Percentiles rank a stretch among this genome's conserved stretches.
Conservation (phyloP, 2,329 filamentous ascomycete genomes). For the Pseudogymnoascus sp. region DNA sequence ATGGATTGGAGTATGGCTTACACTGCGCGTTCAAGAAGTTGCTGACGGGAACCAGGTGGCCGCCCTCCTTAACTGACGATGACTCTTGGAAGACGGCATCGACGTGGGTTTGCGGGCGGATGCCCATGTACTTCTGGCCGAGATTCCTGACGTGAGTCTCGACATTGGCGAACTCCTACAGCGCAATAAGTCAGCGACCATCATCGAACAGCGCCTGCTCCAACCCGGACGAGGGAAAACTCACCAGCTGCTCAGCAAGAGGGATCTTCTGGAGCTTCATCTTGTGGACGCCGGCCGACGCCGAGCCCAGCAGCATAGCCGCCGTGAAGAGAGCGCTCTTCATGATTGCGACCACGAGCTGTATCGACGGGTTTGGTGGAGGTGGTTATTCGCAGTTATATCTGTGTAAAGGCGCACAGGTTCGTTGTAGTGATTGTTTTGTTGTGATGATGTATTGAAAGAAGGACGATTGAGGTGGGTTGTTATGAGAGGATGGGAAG, state of each 20-base stretch:
- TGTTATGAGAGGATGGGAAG: not conserved
- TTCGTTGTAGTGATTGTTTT: not conserved
- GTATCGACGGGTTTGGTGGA: not conserved
- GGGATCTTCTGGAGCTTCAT: slow-evolving; percentile 97
- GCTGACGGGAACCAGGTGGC: slow-evolving; percentile 78
- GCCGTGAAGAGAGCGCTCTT: slow-evolving; percentile 77
- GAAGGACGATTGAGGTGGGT: not conserved
- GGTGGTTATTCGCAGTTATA: not conserved
- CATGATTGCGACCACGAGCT: slow-evolving; percentile 48
- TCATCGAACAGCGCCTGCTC: slow-evolving; percentile 8
- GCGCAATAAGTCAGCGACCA: slow-evolving; percentile 20
- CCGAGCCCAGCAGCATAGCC: slow-evolving; percentile 72
- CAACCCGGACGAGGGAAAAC: slow-evolving; percentile 31
- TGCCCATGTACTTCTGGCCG: slow-evolving; percentile 93
- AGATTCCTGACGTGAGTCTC: slow-evolving; percentile 74
- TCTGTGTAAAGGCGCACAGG: not conserved
- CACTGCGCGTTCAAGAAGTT: slow-evolving; percentile 99
- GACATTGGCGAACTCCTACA: slow-evolving; percentile 68
- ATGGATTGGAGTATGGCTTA: slow-evolving; percentile 42
- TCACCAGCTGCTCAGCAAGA: slow-evolving; percentile 82
- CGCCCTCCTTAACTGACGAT: slow-evolving; percentile 56
- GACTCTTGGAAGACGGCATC: slow-evolving; percentile 71
- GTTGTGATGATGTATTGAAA: not conserved
- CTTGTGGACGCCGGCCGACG: slow-evolving; percentile 83
- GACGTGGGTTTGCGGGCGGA: slow-evolving; percentile 60